phyloP scores from a whole-genome alignment of 345 rosid species.

The Sonneratia caseolaris region DNA sequence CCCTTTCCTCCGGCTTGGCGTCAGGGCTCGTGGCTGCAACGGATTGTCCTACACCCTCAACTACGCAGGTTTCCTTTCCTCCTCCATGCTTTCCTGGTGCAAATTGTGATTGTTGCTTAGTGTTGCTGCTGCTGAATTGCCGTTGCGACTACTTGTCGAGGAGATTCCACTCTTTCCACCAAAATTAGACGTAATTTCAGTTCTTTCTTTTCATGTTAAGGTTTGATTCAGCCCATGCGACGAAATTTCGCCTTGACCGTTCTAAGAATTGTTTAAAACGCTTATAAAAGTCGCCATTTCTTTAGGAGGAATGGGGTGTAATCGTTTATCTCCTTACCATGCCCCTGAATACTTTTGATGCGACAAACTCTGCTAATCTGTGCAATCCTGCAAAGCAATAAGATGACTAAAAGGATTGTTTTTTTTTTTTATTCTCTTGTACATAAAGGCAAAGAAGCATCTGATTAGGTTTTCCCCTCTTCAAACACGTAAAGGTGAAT shows the following conservation, averaged over 20 bases:
- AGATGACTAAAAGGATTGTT: not conserved
- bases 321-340: not conserved
- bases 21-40: constrained; percentile 80
- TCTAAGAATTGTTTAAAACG: not conserved
- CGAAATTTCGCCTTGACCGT: not conserved
- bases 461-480: not conserved
- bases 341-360: not conserved
- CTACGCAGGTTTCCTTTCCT: constrained; percentile 43
- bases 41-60: constrained; percentile 72
- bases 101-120: not conserved
- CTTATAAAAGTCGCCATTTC: not conserved
- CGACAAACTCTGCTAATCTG: not conserved
- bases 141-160: not conserved
- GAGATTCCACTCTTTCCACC: not conserved
- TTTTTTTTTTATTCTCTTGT: not conserved
- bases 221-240: not conserved
- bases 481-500: not conserved
- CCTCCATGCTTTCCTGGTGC: not conserved
- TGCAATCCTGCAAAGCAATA: not conserved
- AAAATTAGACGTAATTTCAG: not conserved
- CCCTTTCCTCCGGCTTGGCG: constrained; percentile 66
- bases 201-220: not conserved
- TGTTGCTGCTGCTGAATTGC: not conserved
- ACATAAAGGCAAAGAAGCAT: not conserved
- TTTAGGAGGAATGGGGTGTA: not conserved